Base-by-base conservation (phyloP, 495 filamentous ascomycete genomes). In the Neurospora sp. region DNA sequence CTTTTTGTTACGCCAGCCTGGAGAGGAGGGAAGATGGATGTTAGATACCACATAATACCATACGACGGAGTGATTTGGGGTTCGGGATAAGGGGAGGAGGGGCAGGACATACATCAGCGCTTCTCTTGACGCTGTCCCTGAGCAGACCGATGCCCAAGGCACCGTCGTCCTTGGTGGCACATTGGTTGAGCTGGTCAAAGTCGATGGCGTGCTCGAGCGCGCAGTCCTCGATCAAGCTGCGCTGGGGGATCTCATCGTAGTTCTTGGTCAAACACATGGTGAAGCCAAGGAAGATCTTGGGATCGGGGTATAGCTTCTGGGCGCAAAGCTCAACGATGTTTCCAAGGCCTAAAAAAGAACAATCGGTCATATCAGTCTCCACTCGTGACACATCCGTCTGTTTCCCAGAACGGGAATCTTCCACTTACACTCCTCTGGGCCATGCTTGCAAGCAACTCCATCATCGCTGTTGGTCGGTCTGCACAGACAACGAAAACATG, bases 251-350 rank as follows among this genome's bases (percentile, higher is more conserved):
- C 12, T 87, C 78, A 6, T 83, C 62, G 80, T 93, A 99, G 62
- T 92, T 86, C 40, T 83, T 85, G 14, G 89, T 89, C 40, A 99
- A 81, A 82, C 96, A 98, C 86, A 94, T 93, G 42, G 92, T 91
- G 81, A 98, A 99, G 37, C 94, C 94, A 46, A 98, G 87, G 71
- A 91, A 96, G 38, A 89, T 91, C 81, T 94, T 94, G n/a, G 92
- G 89, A 71, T 93, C 89, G 11, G 93, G 90, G 78, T 93, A 93
- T 5, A 95, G 86, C 72, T 90, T 85, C 14, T 90, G 89, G 37
- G 94, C 96, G 84, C 96, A 99, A 72, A 98, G 90, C 75, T 95
- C 90, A 79, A 99, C 85, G 83, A 97, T 97, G 82, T 99, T 92
- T 20, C 94, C 94, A 77, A 98, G 89, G 78, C 96, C 81, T 82